Conservation (phyloP, 2,329 filamentous ascomycete species). For the Chalaropsis thielavioides region DNA sequence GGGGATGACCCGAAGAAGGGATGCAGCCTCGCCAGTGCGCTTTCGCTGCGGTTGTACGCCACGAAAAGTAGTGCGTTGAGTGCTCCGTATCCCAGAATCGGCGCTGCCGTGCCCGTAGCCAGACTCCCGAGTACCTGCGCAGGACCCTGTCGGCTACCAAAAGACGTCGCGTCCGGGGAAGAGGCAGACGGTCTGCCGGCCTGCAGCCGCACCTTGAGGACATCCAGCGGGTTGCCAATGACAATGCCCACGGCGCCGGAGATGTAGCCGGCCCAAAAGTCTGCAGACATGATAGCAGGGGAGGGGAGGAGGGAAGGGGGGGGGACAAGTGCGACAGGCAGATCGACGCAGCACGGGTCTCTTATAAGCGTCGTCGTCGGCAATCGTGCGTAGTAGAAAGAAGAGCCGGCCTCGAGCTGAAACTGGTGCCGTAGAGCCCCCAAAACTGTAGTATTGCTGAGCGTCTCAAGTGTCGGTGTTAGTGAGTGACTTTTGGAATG, state of each 20-base stretch:
- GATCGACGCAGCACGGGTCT: background rate
- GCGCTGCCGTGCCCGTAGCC: conserved; percentile 60
- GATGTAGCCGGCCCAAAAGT: conserved; percentile 88
- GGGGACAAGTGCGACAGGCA: background rate
- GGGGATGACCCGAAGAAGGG: background rate
- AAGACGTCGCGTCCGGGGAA: too few relatives aligned
- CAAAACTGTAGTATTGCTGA: too few relatives aligned
- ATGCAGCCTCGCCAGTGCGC: conserved; percentile 35
- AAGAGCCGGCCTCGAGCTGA: too few relatives aligned
- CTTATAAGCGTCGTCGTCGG: background rate
- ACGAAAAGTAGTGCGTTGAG: conserved; percentile 84
- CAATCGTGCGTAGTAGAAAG: too few relatives aligned
- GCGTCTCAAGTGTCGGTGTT: too few relatives aligned
- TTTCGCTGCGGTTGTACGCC: conserved; percentile 74
- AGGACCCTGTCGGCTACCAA: background rate
- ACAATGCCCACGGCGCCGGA: conserved; percentile 76
- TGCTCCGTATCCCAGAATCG: conserved; percentile 77
- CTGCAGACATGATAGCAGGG: conserved; percentile 49
- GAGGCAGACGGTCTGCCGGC: conserved; percentile 27
- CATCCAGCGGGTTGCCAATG: conserved; percentile 73
- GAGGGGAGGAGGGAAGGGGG: background rate
- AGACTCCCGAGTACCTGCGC: conserved; percentile 24
- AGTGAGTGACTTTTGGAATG: background rate
- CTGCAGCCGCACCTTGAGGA: conserved; percentile 54
- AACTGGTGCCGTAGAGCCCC: too few relatives aligned